phyloP scores from a whole-genome alignment of 1,284 basidiomycete genomes.

The Cutaneotrichosporon sp. region DNA sequence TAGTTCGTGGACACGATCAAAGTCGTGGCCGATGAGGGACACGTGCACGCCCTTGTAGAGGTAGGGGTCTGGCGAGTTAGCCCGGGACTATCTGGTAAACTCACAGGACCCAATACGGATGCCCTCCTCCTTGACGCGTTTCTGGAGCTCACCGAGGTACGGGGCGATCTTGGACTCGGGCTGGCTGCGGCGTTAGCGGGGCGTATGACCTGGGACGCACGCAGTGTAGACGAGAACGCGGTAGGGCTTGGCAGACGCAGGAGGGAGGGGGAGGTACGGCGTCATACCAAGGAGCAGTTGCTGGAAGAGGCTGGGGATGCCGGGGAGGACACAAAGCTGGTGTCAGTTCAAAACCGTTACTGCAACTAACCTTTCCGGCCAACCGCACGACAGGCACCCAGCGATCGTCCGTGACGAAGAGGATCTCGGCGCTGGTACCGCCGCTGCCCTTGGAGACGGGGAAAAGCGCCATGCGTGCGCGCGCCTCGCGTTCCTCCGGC shows the following conservation, averaged over 20 bases:
- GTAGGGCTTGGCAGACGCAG: conserved; percentile 61
- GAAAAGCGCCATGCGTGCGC: conserved; percentile 76
- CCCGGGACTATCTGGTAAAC: conserved; percentile 11
- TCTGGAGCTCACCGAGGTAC: conserved; percentile 71
- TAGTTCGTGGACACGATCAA: conserved; percentile 53
- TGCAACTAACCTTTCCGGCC: conserved; percentile 56
- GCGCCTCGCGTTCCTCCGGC: conserved; percentile 64
- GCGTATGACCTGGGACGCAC: conserved; percentile 51
- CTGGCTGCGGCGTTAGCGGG: conserved; percentile 50
- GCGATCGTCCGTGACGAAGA: conserved; percentile 66
- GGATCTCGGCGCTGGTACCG: conserved; percentile 58
- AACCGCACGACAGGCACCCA: conserved; percentile 88
- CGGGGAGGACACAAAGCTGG: conserved; percentile 77
- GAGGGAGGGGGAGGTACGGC: conserved; percentile 69
- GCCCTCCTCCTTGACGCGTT: conserved; percentile 64
- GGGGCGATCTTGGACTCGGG: conserved; percentile 87
- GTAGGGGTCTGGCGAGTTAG: conserved; percentile 53
- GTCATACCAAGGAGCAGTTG: conserved; percentile 67
- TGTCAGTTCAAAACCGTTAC: neutral
- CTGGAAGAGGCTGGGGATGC: conserved; percentile 81
- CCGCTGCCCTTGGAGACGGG: conserved; percentile 50
- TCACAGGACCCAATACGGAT: conserved; percentile 73
- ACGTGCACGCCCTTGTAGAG: conserved; percentile 55
- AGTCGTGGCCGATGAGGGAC: conserved; percentile 71
- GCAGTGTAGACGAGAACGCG: conserved; percentile 71